Percentiles rank a stretch among this genome's conserved stretches.
Evolutionary conservation across 2,329 filamentous ascomycete species (phyloP).

Genomic region (Catunica adiposa): DNA sequence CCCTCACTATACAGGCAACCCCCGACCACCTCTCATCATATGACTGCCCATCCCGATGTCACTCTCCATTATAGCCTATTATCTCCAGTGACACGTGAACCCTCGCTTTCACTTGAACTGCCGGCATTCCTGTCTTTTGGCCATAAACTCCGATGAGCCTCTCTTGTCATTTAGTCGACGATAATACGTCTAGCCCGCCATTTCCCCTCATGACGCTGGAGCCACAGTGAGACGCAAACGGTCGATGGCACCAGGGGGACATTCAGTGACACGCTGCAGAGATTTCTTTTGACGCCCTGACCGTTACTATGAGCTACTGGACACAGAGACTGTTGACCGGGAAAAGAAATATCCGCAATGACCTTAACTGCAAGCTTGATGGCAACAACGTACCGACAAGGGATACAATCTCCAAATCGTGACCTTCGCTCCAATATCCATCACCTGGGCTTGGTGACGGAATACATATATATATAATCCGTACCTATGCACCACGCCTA

Average conservation of each 20-base stretch:
- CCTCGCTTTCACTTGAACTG: not conserved
- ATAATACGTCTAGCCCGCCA: not conserved
- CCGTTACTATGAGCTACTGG: not conserved
- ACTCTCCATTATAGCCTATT: slow-evolving; percentile 1
- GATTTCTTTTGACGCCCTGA: not conserved
- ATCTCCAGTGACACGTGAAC: not conserved
- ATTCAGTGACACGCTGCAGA: not conserved
- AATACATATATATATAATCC: no score
- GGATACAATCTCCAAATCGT: no score
- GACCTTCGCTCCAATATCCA: no score
- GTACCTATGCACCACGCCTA: no score
- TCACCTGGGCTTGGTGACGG: no score
- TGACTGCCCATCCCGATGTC: not conserved
- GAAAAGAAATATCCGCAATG: not conserved
- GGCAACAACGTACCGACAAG: no score
- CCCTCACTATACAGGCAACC: not conserved
- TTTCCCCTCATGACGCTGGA: not conserved
- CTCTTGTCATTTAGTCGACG: not conserved
- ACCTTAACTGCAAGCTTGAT: no score
- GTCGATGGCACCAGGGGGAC: not conserved
- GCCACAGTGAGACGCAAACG: not conserved
- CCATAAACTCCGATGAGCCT: not conserved
- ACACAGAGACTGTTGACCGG: not conserved
- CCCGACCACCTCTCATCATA: not conserved
- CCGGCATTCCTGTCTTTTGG: not conserved